Base-by-base conservation (phyloP, 345 rosid genomes). In the Schrenkiella parvula region DNA sequence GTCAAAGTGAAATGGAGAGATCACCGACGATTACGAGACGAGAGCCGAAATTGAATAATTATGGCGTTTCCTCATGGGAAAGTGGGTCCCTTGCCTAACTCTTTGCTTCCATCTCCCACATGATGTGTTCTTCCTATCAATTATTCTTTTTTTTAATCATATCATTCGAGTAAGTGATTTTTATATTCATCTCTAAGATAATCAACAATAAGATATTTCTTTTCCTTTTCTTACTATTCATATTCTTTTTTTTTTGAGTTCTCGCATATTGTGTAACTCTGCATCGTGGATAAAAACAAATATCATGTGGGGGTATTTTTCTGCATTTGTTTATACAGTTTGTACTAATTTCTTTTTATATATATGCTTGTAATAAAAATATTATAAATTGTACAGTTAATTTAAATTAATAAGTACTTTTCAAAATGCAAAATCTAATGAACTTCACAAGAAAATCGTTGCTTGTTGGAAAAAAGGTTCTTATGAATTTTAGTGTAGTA, bases 11-110 rank as follows among this genome's bases (percentile, higher is more conserved):
- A 51, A 67, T 60, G 48, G 81, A 68, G 80, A 75, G 82, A 76
- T 68, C 83, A 86, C 83, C 83, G 84, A 86, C 80, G 84, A 72
- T 71, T 71, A 72, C 17, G 75, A 63, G 44, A 48, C 23, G 35
- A 66, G 66, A 65, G 74, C 54, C 68, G 64, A 80, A 78, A 75
- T 51, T 51, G 56, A 37, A 60, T 25, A 38, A 80, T 69, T 61
- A 62, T 44, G 58, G 62, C 19, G 60, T 62, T 76, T 50, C 61
- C 76, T 72, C 76, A 44, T 73, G 78, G 68, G 69, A 60, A 18
- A 50, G 54, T 52, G 75, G 81, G 82, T 25, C 83, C 82, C 79
- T 58, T 66, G 73, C 78, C 78, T 39, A 66, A 68, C 66, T 8
- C 74, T 79, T 77, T 68, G 32, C 81, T 84, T 77, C 77, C 35